These are phyloP conservation scores for Elsinoe batatas DNA, from an alignment of 2,329 filamentous ascomycete species.

Conservation along the genomic window DNA sequence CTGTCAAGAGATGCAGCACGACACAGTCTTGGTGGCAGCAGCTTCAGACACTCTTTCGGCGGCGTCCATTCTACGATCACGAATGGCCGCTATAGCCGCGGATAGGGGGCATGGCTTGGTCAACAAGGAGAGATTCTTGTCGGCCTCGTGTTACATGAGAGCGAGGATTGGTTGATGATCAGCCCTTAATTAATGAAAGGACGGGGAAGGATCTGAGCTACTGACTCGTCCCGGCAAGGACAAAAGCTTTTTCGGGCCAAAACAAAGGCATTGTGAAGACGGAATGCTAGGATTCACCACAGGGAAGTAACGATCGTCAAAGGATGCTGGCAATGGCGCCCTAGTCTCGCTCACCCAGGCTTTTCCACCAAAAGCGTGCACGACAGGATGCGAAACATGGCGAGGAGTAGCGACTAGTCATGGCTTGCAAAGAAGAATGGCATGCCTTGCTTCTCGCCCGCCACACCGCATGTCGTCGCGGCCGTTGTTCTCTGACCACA, in stretches of 20 bases:
- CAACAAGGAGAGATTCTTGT: not conserved
- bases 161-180: not conserved
- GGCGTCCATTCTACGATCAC: not conserved
- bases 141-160: not conserved
- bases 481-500: not conserved
- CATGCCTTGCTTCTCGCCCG: not conserved
- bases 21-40: not conserved
- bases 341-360: not conserved
- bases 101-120: not conserved
- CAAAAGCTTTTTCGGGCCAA: not conserved
- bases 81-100: not conserved
- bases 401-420: not conserved
- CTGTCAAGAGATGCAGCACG: not conserved
- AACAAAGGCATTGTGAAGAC: too few species aligned
- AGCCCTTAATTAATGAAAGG: constrained; percentile 2
- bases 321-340: not conserved
- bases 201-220: not conserved
- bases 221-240: not conserved
- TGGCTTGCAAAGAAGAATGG: not conserved
- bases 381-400: not conserved
- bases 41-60: not conserved
- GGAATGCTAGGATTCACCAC: too few species aligned
- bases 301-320: not conserved
- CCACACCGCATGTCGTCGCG: not conserved
- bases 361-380: not conserved